Percentiles rank a stretch among this genome's conserved stretches.
Evolutionary conservation across 1,284 basidiomycete genomes (phyloP).

Genomic region (Boletus mariae): DNA sequence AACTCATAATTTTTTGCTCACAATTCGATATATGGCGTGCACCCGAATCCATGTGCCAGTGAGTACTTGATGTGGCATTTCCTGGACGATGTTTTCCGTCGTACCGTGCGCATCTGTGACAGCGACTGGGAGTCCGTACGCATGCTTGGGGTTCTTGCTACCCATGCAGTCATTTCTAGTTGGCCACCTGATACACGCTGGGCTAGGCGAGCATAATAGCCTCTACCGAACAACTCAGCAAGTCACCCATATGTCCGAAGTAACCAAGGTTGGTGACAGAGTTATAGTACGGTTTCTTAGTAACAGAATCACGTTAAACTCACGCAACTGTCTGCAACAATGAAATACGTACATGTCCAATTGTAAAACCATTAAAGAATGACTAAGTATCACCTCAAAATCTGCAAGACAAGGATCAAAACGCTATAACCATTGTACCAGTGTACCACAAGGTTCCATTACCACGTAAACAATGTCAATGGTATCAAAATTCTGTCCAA

Average conservation of each 20-base stretch:
- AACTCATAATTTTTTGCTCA: not conserved
- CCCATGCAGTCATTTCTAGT: too few species aligned
- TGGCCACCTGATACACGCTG: too few species aligned
- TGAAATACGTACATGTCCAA: not conserved
- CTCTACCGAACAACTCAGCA: too few species aligned
- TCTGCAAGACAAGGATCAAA: not conserved
- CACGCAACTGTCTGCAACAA: too few species aligned
- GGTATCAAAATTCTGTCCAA: constrained; percentile 14
- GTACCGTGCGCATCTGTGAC: too few species aligned
- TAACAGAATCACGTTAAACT: too few species aligned
- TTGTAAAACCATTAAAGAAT: not conserved
- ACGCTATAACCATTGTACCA: not conserved
- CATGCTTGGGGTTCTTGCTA: too few species aligned
- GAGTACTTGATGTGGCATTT: not conserved
- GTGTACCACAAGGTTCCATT: not conserved
- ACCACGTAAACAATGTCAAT: not conserved
- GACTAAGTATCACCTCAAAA: not conserved
- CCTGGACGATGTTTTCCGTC: not conserved
- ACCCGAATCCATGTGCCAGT: not conserved
- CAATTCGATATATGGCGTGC: not conserved
- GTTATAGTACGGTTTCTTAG: too few species aligned
- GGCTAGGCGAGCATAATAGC: too few species aligned
- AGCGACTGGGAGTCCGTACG: too few species aligned
- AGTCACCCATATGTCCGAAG: too few species aligned
- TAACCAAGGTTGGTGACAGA: too few species aligned